Conservation (phyloP, 1,284 basidiomycete species). For the Leccinum griseonigrum region DNA sequence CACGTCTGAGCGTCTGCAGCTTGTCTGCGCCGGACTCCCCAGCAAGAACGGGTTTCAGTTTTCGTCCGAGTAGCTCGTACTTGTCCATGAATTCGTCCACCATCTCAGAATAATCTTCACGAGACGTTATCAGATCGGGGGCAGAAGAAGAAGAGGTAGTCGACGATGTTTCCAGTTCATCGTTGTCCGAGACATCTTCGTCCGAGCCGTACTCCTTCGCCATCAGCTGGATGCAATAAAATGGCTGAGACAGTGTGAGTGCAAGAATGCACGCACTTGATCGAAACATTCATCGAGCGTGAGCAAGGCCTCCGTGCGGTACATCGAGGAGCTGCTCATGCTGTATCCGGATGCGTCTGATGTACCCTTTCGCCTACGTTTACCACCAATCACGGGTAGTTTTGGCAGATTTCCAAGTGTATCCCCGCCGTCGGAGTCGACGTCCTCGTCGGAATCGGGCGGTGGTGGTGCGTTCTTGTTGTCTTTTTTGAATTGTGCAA, state of each 20-base stretch:
- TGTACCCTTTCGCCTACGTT: constrained; percentile 70
- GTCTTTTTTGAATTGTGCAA: constrained; percentile 72
- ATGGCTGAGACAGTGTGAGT: neutral
- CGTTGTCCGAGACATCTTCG: constrained; percentile 41
- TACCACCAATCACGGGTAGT: constrained; percentile 75
- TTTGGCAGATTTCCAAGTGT: constrained; percentile 72
- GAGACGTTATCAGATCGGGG: constrained; percentile 73
- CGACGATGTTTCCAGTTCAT: constrained; percentile 38
- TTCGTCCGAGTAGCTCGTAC: constrained; percentile 90
- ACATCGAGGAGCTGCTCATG: constrained; percentile 98
- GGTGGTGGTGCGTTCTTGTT: constrained; percentile 37
- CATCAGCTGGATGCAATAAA: constrained; percentile 46
- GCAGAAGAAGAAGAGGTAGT: constrained; percentile 53
- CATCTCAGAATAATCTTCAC: constrained; percentile 89
- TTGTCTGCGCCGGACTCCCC: constrained; percentile 76
- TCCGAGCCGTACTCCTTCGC: constrained; percentile 76
- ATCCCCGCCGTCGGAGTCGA: constrained; percentile 74
- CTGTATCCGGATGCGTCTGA: constrained; percentile 90
- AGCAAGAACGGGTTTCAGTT: constrained; percentile 73
- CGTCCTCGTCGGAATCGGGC: constrained; percentile 48
- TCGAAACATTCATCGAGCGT: constrained; percentile 94
- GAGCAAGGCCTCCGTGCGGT: constrained; percentile 85
- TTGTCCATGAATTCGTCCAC: constrained; percentile 94
- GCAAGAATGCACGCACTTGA: constrained; percentile 52
- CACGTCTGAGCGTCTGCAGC: constrained; percentile 72